These are phyloP conservation scores for Hyparrhenia diplandra DNA, from an alignment of 176 grass and related monocot species.

Conservation along the genomic window DNA sequence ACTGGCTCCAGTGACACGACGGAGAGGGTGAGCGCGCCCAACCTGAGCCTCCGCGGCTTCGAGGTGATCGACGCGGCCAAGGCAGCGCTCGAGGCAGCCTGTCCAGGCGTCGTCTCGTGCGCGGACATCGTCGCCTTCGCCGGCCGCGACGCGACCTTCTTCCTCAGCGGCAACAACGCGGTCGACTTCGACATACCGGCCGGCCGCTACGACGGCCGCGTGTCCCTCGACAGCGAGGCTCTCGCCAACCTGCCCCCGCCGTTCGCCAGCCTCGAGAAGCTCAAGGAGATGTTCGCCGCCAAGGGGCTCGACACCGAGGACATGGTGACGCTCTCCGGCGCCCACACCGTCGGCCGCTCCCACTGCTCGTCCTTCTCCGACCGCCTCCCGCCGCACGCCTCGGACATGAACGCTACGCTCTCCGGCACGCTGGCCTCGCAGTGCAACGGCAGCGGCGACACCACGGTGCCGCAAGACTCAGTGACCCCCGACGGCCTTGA, in stretches of 20 bases:
- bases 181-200: conserved; percentile 36
- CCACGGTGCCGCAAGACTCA: no score
- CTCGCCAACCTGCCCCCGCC: conserved; percentile 11
- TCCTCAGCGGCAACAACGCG: background rate
- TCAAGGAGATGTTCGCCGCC: conserved; percentile 22
- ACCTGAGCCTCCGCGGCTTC: conserved; percentile 40
- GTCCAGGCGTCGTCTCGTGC: conserved; percentile 40
- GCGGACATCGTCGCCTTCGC: conserved; percentile 50
- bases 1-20: background rate
- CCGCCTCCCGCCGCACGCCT: no score
- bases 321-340: conserved; percentile 55
- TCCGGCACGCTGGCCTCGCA: no score
- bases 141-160: conserved; percentile 29
- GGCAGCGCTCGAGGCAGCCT: conserved; percentile 20
- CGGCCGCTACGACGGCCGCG: conserved; percentile 34
- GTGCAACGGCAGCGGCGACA: no score
- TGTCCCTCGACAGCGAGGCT: background rate
- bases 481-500: no score
- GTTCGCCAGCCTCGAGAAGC: background rate
- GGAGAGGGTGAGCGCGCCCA: conserved; percentile 12
- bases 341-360: no score
- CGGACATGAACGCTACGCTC: no score
- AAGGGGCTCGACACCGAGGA: conserved; percentile 30
- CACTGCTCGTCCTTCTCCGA: no score
- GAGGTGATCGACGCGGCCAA: conserved; percentile 51